phyloP scores from a whole-genome alignment of 352 stramenopile genomes.

The Globisporangium carolinianum region DNA sequence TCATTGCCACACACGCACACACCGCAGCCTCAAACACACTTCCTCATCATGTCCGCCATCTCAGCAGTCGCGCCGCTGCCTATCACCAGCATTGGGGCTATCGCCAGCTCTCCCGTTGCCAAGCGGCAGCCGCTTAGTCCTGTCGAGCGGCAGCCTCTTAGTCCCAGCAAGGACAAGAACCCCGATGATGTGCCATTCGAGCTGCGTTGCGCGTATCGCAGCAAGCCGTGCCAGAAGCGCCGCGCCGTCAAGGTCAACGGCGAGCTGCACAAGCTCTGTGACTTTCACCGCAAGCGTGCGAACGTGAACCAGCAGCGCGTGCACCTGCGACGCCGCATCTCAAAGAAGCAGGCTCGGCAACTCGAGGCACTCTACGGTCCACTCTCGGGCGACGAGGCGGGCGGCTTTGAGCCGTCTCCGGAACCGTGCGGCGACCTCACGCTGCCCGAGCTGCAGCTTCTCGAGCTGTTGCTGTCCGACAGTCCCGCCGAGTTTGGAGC shows the following conservation, averaged over 20 bases:
- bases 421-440: constrained; percentile 12
- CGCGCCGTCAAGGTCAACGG: constrained; percentile 39
- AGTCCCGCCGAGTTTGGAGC: not conserved
- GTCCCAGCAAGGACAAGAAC: not conserved
- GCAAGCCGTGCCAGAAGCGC: constrained; percentile 26
- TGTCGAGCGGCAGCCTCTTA: too few species aligned
- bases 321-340: constrained; percentile 21
- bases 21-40: not conserved
- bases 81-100: not conserved
- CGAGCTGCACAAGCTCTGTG: constrained; percentile 34
- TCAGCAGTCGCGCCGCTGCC: not conserved
- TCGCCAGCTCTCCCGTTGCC: too few species aligned
- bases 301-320: constrained; percentile 41
- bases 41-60: not conserved
- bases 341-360: constrained; percentile 9
- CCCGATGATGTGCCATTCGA: not conserved
- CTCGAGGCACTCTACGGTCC: constrained; percentile 7
- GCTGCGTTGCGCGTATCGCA: constrained; percentile 24
- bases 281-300: constrained; percentile 31
- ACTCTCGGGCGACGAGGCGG: constrained; percentile 2
- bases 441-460: constrained; percentile 8
- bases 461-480: constrained; percentile 13
- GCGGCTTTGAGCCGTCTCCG: constrained; percentile 6
- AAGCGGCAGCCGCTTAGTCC: too few species aligned
- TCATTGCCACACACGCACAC: too few species aligned